Conservation (phyloP, 495 filamentous ascomycete genomes). For the Pyronema domesticum region DNA sequence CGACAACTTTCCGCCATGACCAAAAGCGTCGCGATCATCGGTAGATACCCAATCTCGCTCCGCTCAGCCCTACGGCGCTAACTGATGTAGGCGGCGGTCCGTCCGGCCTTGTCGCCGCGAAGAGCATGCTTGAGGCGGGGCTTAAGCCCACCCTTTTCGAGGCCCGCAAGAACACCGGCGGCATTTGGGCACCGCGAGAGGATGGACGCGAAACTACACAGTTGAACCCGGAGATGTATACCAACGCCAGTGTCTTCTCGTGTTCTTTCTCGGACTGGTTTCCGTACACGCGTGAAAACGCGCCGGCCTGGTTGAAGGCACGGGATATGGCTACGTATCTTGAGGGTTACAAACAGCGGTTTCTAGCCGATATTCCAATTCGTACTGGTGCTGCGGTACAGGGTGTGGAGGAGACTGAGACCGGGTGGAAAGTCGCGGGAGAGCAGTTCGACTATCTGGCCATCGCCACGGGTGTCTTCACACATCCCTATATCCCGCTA, state of each 20-base stretch:
- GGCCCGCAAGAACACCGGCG: constrained; percentile 43
- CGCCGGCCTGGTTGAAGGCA: constrained; percentile 52
- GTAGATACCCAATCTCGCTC: constrained; percentile 27
- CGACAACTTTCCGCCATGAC: no score
- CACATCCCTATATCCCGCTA: constrained; percentile 38
- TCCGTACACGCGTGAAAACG: constrained; percentile 37
- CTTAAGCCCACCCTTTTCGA: constrained; percentile 62
- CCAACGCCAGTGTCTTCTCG: constrained; percentile 63
- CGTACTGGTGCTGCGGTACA: constrained; percentile 34
- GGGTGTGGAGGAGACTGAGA: constrained; percentile 31
- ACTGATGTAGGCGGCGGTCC: constrained; percentile 51
- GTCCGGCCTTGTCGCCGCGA: constrained; percentile 64
- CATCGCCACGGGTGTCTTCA: constrained; percentile 62
- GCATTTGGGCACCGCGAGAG: constrained; percentile 50
- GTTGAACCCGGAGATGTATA: constrained; percentile 50
- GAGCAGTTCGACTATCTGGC: constrained; percentile 53
- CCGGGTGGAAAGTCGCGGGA: constrained; percentile 11
- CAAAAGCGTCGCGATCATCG: constrained; percentile 52
- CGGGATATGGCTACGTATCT: constrained; percentile 63
- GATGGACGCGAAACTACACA: constrained; percentile 25
- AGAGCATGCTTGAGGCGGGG: constrained; percentile 48
- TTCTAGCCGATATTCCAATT: constrained; percentile 31
- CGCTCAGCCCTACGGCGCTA: not conserved
- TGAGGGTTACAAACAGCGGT: constrained; percentile 40
- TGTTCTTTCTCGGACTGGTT: constrained; percentile 60